Percentiles rank a stretch among this genome's conserved stretches.
These are phyloP conservation scores for Mycosarcoma mackinlayi DNA, from an alignment of 1,284 basidiomycete genomes.

Conservation along the genomic window DNA sequence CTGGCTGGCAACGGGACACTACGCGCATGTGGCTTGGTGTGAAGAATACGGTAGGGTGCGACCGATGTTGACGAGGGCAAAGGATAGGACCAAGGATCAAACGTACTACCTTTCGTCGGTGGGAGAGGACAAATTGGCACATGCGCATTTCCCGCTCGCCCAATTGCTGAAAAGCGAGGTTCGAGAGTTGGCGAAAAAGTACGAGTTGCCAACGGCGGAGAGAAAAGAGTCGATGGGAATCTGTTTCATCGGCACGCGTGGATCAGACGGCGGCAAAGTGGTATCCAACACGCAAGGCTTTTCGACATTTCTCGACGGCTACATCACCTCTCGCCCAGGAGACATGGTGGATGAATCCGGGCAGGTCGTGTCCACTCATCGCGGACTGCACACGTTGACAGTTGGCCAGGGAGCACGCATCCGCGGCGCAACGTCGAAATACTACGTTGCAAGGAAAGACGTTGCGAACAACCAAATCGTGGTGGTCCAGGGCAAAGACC, in stretches of 20 bases:
- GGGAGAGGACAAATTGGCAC: constrained; percentile 52
- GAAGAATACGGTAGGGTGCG: neutral
- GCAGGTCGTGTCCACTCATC: constrained; percentile 75
- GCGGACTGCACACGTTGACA: constrained; percentile 87
- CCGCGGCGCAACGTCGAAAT: constrained; percentile 74
- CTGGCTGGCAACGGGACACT: constrained; percentile 89
- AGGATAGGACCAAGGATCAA: constrained; percentile 80
- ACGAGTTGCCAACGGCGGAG: constrained; percentile 79
- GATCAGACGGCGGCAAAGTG: constrained; percentile 27
- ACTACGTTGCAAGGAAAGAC: constrained; percentile 84
- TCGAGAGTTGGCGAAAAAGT: constrained; percentile 78
- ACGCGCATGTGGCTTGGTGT: constrained; percentile 76
- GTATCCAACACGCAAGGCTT: constrained; percentile 33
- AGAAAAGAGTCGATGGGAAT: constrained; percentile 92
- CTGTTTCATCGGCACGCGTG: constrained; percentile 88
- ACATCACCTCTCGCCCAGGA: constrained; percentile 78
- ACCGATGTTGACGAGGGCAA: constrained; percentile 49
- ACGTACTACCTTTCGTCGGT: constrained; percentile 84
- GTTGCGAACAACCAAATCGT: constrained; percentile 75
- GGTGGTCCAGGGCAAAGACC: constrained; percentile 80
- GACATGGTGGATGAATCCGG: constrained; percentile 77
- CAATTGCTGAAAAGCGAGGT: constrained; percentile 72
- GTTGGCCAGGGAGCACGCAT: constrained; percentile 83
- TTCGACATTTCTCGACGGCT: constrained; percentile 71
- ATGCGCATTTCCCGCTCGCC: constrained; percentile 76